Percentiles rank a stretch among this genome's conserved stretches.
These are phyloP conservation scores for Kodamaea neixiangensis DNA, from an alignment of 805 yeast genomes.

Conservation along the genomic window DNA sequence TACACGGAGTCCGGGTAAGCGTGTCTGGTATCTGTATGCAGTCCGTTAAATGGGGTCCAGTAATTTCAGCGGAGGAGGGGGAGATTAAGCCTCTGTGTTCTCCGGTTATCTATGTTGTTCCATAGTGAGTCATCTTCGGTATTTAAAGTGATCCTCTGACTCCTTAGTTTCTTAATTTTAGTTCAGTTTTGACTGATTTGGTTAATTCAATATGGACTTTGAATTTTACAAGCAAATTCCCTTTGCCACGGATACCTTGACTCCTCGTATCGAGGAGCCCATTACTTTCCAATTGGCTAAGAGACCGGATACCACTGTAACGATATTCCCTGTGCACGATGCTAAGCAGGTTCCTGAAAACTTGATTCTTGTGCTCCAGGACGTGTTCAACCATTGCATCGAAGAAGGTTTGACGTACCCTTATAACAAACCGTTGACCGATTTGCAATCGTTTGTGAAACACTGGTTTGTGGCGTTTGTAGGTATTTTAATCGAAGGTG, in stretches of 20 bases:
- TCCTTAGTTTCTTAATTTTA: background rate
- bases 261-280: slow-evolving; percentile 37
- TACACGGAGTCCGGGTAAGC: background rate
- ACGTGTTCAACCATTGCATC: slow-evolving; percentile 63
- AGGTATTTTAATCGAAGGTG: slow-evolving; percentile 56
- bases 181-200: background rate
- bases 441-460: slow-evolving; percentile 51
- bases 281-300: slow-evolving; percentile 44
- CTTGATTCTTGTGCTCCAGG: slow-evolving; percentile 47
- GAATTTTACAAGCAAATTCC: slow-evolving; percentile 26
- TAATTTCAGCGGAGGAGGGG: background rate
- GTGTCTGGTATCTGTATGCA: background rate
- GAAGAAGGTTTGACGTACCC: slow-evolving; percentile 81
- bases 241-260: slow-evolving; percentile 31
- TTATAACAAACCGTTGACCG: slow-evolving; percentile 38
- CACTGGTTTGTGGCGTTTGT: slow-evolving; percentile 72
- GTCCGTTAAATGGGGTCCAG: background rate
- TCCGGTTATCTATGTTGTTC: too few species aligned
- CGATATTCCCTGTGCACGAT: slow-evolving; percentile 61
- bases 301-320: slow-evolving; percentile 45
- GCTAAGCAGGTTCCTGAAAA: slow-evolving; percentile 49
- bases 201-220: background rate
- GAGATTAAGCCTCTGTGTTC: too few species aligned
- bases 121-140: background rate
- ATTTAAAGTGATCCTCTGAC: too few species aligned